Percentiles rank a stretch among this genome's conserved stretches.
Evolutionary conservation across 31 red algal genomes (phyloP).

Genomic region (Asparagopsis taxiformis): DNA sequence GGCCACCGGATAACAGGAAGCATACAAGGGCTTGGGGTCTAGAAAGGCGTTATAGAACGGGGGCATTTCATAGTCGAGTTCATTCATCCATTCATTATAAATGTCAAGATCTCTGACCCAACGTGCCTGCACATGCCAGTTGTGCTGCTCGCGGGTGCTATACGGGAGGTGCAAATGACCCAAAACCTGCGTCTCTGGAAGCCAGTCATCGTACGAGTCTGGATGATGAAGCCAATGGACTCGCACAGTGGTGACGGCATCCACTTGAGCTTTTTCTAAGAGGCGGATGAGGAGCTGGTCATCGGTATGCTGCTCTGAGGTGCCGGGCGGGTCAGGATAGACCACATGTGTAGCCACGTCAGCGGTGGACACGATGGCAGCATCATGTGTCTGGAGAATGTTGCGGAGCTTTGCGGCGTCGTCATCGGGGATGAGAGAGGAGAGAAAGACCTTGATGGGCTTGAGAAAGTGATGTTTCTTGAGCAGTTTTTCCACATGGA

Average conservation of each 20-base stretch:
- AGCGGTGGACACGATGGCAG: conserved; percentile 61
- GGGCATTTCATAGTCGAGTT: conserved; percentile 93
- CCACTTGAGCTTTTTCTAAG: conserved; percentile 31
- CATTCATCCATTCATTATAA: conserved; percentile 97
- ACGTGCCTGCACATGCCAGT: conserved; percentile 88
- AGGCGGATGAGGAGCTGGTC: conserved; percentile 61
- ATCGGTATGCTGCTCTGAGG: conserved; percentile 63
- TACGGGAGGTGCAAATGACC: conserved; percentile 44
- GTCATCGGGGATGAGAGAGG: conserved; percentile 5
- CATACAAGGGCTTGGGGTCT: conserved; percentile 12
- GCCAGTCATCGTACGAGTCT: conserved; percentile 93
- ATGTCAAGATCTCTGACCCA: conserved; percentile 69
- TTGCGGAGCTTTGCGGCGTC: conserved; percentile 16
- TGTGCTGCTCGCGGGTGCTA: conserved; percentile 9
- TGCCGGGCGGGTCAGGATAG: conserved; percentile 74
- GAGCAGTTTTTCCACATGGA: neutral
- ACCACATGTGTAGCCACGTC: conserved; percentile 84
- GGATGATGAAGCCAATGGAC: conserved; percentile 95
- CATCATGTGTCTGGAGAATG: conserved; percentile 48
- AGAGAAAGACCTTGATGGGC: conserved; percentile 38
- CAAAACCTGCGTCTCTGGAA: conserved; percentile 68
- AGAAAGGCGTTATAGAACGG: conserved; percentile 35
- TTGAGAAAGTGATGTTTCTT: neutral
- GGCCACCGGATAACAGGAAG: conserved; percentile 12
- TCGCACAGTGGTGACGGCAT: conserved; percentile 7